Percentiles rank a stretch among this genome's conserved stretches.
Conservation (phyloP, 768 basidiomycete species). For the Mycena rosella region DNA sequence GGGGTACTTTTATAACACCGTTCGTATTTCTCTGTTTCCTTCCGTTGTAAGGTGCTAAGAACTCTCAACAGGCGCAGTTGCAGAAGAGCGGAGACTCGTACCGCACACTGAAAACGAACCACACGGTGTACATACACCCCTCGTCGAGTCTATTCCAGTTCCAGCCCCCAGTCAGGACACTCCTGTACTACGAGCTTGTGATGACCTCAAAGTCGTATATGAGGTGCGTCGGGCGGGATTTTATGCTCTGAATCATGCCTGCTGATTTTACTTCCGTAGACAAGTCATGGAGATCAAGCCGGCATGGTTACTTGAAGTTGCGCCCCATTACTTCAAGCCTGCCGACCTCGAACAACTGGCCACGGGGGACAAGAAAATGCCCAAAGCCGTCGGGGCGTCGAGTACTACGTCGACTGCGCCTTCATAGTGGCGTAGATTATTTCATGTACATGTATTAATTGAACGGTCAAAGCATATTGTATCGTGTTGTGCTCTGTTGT, state of each 20-base stretch:
- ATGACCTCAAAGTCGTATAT: constrained; percentile 98
- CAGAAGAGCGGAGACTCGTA: constrained; percentile 98
- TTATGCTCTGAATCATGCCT: constrained; percentile 3
- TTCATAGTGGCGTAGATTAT: background rate
- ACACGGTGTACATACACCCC: constrained; percentile 97
- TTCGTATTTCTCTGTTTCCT: constrained; percentile 49
- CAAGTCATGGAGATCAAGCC: constrained; percentile 99
- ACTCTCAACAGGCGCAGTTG: constrained; percentile 75
- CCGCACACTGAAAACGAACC: constrained; percentile 94
- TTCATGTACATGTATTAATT: constrained; percentile 6
- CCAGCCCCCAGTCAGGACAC: constrained; percentile 91
- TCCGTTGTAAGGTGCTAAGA: constrained; percentile 9
- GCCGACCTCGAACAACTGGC: constrained; percentile 86
- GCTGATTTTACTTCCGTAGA: constrained; percentile 50
- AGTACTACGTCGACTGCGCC: constrained; percentile 7
- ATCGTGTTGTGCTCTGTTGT: no score
- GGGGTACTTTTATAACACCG: constrained; percentile 97
- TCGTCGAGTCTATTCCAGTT: constrained; percentile 95
- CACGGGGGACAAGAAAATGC: constrained; percentile 93
- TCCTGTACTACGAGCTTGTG: constrained; percentile 97
- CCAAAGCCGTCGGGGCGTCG: constrained; percentile 74
- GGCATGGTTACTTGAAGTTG: constrained; percentile 93
- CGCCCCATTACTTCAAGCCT: constrained; percentile 95
- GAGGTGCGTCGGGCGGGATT: constrained; percentile 59
- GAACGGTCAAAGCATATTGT: constrained; percentile 4